Evolutionary conservation across 2,329 filamentous ascomycete genomes (phyloP).

Genomic region (Penicillium sp.): DNA sequence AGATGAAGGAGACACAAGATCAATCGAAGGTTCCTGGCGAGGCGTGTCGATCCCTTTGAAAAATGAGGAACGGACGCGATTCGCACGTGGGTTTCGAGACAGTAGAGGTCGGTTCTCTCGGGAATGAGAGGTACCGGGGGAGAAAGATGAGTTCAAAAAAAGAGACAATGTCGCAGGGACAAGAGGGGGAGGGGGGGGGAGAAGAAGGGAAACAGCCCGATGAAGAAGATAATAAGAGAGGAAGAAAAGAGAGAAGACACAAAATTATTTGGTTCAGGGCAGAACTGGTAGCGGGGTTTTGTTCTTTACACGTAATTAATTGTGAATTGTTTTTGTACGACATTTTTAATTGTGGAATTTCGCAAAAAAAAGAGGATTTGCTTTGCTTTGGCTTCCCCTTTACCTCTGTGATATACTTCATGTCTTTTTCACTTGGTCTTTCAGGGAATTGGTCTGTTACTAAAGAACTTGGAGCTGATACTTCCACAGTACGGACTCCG

Average conservation of each 20-base stretch:
- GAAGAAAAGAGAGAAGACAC: constrained; percentile 26
- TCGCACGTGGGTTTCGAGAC: constrained; percentile 25
- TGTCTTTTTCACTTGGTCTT: background rate
- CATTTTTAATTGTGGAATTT: constrained; percentile 19
- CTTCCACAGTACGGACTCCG: too few relatives aligned
- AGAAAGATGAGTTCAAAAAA: background rate
- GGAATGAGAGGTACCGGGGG: constrained; percentile 6
- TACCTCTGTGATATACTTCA: background rate
- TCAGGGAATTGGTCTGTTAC: too few relatives aligned
- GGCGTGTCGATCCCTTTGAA: constrained; percentile 21
- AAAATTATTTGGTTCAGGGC: constrained; percentile 30
- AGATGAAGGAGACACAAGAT: constrained; percentile 5
- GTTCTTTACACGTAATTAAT: constrained; percentile 18
- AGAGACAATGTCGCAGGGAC: constrained; percentile 5
- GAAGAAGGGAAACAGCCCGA: constrained; percentile 20
- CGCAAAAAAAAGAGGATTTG: constrained; percentile 3
- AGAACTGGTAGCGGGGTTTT: constrained; percentile 24
- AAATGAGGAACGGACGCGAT: constrained; percentile 20
- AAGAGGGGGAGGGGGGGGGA: background rate
- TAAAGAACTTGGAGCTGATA: too few relatives aligned
- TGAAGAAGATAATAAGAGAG: constrained; percentile 21
- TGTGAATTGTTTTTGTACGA: constrained; percentile 1
- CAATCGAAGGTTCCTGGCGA: background rate
- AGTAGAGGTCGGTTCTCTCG: constrained; percentile 6
- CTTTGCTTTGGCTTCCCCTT: background rate